Evolutionary conservation across 371 early-diverging fungal genomes (phyloP).

Genomic region (Mucor racemosus): DNA sequence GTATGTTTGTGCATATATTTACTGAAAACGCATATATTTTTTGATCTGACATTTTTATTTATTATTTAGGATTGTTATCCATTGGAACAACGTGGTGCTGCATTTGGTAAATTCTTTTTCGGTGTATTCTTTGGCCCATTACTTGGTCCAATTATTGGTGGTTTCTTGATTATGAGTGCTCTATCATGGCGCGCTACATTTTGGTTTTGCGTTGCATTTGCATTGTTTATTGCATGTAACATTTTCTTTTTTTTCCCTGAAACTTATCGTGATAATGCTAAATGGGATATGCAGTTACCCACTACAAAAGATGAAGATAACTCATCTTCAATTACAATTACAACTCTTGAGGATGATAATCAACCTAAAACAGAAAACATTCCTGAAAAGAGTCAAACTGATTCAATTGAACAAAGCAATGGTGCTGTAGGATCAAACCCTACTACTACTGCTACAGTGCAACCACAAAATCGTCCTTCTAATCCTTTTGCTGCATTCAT

Average conservation of each 20-base stretch:
- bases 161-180: slow-evolving; percentile 35
- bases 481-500: slow-evolving; percentile 41
- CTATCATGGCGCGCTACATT: slow-evolving; percentile 38
- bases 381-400: not conserved
- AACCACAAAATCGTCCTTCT: slow-evolving; percentile 13
- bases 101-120: slow-evolving; percentile 52
- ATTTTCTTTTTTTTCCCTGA: slow-evolving; percentile 63
- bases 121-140: slow-evolving; percentile 49
- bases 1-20: not conserved
- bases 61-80: slow-evolving; percentile 30
- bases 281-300: slow-evolving; percentile 25
- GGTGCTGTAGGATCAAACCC: not conserved
- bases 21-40: not conserved
- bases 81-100: slow-evolving; percentile 36
- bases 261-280: slow-evolving; percentile 51
- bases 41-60: not conserved
- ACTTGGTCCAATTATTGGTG: slow-evolving; percentile 34
- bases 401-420: not conserved
- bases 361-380: not conserved
- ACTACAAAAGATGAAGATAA: not conserved
- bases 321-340: not conserved
- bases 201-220: slow-evolving; percentile 39
- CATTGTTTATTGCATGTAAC: slow-evolving; percentile 22
- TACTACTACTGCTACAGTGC: not conserved
- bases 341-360: slow-evolving; percentile 9